A percentile compares a stretch with the other conserved stretches of the same genome.
Evolutionary conservation across 192 early-diverging fungal genomes (phyloP).

Genomic region (Coemansia sp.): DNA sequence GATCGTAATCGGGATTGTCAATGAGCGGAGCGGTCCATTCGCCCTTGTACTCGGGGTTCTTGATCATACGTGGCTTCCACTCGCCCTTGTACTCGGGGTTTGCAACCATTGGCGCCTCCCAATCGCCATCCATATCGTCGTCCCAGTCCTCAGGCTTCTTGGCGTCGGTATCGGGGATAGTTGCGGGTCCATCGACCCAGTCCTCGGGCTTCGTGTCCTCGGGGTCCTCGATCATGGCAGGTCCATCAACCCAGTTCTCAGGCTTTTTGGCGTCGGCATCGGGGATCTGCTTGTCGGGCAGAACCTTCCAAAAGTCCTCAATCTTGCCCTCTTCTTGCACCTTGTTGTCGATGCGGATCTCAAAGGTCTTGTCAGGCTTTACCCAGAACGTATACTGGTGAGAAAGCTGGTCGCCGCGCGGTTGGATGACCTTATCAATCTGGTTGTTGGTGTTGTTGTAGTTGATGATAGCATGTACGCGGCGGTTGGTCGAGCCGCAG

Average conservation of each 20-base stretch:
- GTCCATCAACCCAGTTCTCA: constrained; percentile 84
- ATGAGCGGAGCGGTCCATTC: constrained; percentile 85
- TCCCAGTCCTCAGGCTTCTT: constrained; percentile 91
- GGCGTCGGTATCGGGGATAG: constrained; percentile 80
- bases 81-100: constrained; percentile 88
- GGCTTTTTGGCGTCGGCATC: constrained; percentile 87
- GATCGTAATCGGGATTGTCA: constrained; percentile 92
- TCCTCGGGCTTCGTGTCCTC: constrained; percentile 71
- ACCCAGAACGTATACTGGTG: constrained; percentile 89
- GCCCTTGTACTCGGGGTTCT: constrained; percentile 94
- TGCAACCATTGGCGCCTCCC: constrained; percentile 82
- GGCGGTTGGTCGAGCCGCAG: constrained; percentile 82
- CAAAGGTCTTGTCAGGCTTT: constrained; percentile 75
- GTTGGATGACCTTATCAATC: constrained; percentile 67
- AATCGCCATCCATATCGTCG: constrained; percentile 95
- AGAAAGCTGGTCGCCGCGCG: constrained; percentile 77
- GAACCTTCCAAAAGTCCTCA: constrained; percentile 76
- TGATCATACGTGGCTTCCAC: constrained; percentile 79
- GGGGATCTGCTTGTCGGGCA: constrained; percentile 73
- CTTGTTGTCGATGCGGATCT: constrained; percentile 73
- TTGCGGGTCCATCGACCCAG: constrained; percentile 75
- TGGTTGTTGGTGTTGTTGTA: constrained; percentile 90
- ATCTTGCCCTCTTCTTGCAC: constrained; percentile 77
- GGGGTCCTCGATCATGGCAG: constrained; percentile 68
- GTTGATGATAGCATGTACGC: constrained; percentile 94